phyloP scores from a whole-genome alignment of 148 eudicot species.

The Rhododendron kiyosumense region DNA sequence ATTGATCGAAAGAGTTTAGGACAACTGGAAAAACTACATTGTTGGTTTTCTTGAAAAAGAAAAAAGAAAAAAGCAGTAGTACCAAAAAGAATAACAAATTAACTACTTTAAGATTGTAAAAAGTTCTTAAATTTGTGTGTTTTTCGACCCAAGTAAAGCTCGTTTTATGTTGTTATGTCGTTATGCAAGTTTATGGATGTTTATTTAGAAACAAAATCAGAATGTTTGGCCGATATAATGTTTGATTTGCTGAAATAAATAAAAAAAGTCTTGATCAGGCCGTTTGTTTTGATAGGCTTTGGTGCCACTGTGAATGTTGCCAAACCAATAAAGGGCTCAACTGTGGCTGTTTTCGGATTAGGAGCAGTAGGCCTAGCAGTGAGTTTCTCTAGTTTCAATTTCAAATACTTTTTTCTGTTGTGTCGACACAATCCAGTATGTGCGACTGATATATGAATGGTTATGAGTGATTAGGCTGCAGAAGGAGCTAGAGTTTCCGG shows the following conservation, averaged over 20 bases:
- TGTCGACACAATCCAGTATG: neutral
- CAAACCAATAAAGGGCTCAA: constrained; percentile 65
- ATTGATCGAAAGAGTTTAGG: neutral
- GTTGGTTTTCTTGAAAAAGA: no score
- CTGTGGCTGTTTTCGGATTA: constrained; percentile 72
- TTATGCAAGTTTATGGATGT: neutral
- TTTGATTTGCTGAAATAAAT: neutral
- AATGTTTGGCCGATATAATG: neutral
- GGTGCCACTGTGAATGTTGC: constrained; percentile 89
- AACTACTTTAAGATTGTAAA: no score
- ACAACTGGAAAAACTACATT: neutral
- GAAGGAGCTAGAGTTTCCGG: constrained; percentile 50
- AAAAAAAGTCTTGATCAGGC: neutral
- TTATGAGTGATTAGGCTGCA: constrained; percentile 24
- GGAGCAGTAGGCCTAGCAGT: neutral
- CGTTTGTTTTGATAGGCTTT: constrained; percentile 35
- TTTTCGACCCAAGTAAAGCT: no score
- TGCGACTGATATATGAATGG: neutral
- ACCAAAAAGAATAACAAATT: no score
- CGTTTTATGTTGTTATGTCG: no score
- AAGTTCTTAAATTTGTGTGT: no score
- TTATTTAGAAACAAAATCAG: neutral
- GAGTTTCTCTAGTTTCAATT: neutral
- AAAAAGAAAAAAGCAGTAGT: no score
- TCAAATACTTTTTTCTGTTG: neutral